These are phyloP conservation scores for Breynia disticha DNA, from an alignment of 441 rosid species.

Conservation along the genomic window DNA sequence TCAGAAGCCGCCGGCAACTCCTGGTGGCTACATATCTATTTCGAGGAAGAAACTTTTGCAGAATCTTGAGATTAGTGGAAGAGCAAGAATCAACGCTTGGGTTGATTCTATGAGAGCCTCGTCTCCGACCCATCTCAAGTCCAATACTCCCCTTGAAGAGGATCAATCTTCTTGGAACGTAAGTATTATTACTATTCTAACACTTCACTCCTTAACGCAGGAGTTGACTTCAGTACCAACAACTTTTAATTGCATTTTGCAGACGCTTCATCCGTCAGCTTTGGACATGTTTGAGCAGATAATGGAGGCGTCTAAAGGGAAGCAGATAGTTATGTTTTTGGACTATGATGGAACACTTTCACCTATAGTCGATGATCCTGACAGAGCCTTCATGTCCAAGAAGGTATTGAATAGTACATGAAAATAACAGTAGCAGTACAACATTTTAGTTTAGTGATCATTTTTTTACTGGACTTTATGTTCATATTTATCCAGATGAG, in stretches of 20 bases:
- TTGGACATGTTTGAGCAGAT: conserved; percentile 66
- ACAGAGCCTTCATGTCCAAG: conserved; percentile 82
- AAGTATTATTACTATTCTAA: conserved; percentile 13
- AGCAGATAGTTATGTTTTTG: conserved; percentile 82
- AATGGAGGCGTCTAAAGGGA: conserved; percentile 58
- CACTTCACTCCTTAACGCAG: too few species aligned
- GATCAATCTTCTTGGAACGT: conserved; percentile 57
- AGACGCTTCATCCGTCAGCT: conserved; percentile 80
- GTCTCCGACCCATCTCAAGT: conserved; percentile 72
- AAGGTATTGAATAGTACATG: conserved; percentile 30
- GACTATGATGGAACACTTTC: conserved; percentile 95
- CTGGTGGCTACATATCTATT: conserved; percentile 41
- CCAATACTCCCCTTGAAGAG: conserved; percentile 32
- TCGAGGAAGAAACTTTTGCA: conserved; percentile 46
- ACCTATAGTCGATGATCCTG: conserved; percentile 86
- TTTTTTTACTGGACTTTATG: neutral
- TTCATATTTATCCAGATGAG: conserved; percentile 46
- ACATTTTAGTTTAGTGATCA: neutral
- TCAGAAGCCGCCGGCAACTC: conserved; percentile 71
- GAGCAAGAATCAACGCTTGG: conserved; percentile 61
- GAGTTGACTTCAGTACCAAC: neutral
- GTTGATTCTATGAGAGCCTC: conserved; percentile 86
- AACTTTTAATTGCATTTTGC: conserved; percentile 6
- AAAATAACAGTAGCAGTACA: neutral
- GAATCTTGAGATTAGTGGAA: conserved; percentile 58